Conservation (phyloP, 306 rosid species). For the Cucumis melo region DNA sequence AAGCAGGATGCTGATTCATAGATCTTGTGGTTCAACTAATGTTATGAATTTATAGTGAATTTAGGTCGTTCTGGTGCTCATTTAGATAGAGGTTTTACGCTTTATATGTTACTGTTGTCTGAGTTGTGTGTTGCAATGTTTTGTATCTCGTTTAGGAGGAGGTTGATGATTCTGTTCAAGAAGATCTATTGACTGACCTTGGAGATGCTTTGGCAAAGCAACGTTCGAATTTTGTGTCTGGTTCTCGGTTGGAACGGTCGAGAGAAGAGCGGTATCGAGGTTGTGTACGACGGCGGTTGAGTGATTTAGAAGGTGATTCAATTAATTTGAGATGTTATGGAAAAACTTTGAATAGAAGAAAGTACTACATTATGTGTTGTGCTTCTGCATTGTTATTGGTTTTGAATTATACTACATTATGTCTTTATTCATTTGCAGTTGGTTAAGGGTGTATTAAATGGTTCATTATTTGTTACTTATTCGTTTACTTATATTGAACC, state of each 20-base stretch:
- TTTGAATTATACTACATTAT: neutral
- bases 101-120: neutral
- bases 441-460: constrained; percentile 1
- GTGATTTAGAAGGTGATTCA: constrained; percentile 64
- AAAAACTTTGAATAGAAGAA: neutral
- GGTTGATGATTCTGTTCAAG: constrained; percentile 20
- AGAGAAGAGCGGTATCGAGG: constrained; percentile 43
- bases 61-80: neutral
- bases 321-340: neutral
- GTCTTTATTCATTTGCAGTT: neutral
- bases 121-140: neutral
- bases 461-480: constrained; percentile 9
- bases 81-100: neutral
- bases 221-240: constrained; percentile 31
- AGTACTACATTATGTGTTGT: neutral
- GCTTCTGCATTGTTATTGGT: neutral
- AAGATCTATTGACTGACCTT: constrained; percentile 45
- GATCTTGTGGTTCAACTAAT: neutral
- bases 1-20: neutral
- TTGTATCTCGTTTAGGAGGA: constrained; percentile 28
- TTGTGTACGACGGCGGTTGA: constrained; percentile 51
- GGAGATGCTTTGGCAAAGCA: constrained; percentile 51
- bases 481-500: constrained; percentile 23
- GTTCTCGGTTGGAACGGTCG: constrained; percentile 36
- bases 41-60: neutral